Evolutionary conservation across 352 stramenopile species (phyloP), one percentile per base, ranked within the genome.

Genomic region (Globisporangium barbulae): DNA sequence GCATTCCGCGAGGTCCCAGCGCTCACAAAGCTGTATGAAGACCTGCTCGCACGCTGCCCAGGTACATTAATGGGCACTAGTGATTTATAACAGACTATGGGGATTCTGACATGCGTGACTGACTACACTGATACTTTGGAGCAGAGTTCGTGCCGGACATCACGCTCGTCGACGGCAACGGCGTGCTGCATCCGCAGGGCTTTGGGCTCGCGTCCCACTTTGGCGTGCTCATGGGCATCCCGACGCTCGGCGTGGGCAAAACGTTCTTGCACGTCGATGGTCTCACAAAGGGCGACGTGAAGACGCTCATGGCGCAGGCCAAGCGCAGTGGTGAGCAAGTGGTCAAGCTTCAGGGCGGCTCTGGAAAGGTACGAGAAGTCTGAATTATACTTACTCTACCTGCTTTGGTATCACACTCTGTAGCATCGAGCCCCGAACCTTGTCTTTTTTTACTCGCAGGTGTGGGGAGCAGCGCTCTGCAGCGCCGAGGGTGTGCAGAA

Each of bases 121-220:
- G n/a, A 25, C 17, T 50, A 4, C 8, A n/a, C 33, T 19, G 3
- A 39, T 61, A 30, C 17, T 68, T 49, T 28, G 25, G 25, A 10
- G 35, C 59, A 89, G 84, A 90, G 42, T 61, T 87, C 21, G 72
- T 79, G 31, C 94, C 96, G 22, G 75, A 96, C 41, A 79, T 98
- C 31, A 91, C 93, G 35, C 73, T 99, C 17, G 95, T 99, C 3
- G 96, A 99, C 71, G 96, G 96, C 22, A 95, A 95, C 47, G 86
- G 86, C 28, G 61, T 92, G 19, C 71, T 95, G 56, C 96, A 99
- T 61, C 88, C 91, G 13, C 75, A 94, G 42, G 81, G 88, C 45
- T 97, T 97, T 62, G 94, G 96, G 5, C 77, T 98, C 2, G 96
- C 96, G 13, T 98, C 86, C 35, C 94, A 98, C 74, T 85, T 99